These are phyloP conservation scores for Aspergillus fumigatus DNA, from an alignment of 2,329 filamentous ascomycete species.

Conservation along the genomic window DNA sequence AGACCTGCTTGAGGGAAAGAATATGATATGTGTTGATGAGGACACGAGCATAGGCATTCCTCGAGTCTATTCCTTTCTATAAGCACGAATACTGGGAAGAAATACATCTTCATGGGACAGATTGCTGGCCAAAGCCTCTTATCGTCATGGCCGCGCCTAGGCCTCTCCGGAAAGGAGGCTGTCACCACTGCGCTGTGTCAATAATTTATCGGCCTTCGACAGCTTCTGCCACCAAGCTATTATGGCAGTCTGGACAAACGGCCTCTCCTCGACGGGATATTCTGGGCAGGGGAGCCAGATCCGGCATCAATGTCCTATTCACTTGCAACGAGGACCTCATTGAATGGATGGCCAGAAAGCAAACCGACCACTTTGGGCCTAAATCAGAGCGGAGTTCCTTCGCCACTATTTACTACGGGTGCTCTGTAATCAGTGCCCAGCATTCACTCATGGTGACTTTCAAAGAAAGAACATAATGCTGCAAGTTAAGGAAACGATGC, in stretches of 20 bases:
- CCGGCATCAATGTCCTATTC: constrained; percentile 25
- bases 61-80: constrained; percentile 29
- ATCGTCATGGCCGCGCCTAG: constrained; percentile 17
- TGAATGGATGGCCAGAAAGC: constrained; percentile 24
- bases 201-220: constrained; percentile 20
- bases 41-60: constrained; percentile 25
- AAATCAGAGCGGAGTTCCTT: constrained; percentile 22
- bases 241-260: constrained; percentile 23
- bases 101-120: constrained; percentile 30
- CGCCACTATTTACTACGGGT: constrained; percentile 16
- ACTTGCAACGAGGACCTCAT: constrained; percentile 23
- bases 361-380: constrained; percentile 14
- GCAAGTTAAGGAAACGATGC: no score
- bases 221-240: constrained; percentile 20
- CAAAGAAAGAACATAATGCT: no score
- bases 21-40: constrained; percentile 29
- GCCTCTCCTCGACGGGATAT: constrained; percentile 22
- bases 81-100: constrained; percentile 14
- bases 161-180: constrained; percentile 16
- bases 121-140: constrained; percentile 22
- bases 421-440: not conserved
- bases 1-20: constrained; percentile 26
- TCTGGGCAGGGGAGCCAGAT: constrained; percentile 22
- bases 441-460: no score
- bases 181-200: constrained; percentile 16